Conservation (phyloP, 2,329 filamentous ascomycete species). For the Thermothelomyces thermophilus region DNA sequence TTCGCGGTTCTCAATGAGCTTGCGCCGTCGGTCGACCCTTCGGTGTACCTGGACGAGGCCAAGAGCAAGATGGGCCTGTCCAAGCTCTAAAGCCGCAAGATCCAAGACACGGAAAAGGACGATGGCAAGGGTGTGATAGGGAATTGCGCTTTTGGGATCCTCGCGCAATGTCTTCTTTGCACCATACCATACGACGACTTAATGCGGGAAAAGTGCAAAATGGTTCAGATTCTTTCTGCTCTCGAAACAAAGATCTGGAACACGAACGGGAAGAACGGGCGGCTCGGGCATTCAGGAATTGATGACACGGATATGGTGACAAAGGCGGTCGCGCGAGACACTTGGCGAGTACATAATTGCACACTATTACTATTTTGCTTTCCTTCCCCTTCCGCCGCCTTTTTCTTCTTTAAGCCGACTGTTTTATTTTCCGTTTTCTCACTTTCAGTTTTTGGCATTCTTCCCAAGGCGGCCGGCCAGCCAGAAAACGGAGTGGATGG, state of each 20-base stretch:
- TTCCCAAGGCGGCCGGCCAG: neutral
- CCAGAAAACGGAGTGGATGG: neutral
- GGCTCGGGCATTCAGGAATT: neutral
- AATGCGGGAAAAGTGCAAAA: constrained; percentile 2
- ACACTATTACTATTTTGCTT: neutral
- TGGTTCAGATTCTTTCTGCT: neutral
- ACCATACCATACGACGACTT: constrained; percentile 9
- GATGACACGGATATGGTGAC: constrained; percentile 3
- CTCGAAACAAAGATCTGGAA: neutral
- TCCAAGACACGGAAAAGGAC: constrained; percentile 1
- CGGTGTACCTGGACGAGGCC: constrained; percentile 42
- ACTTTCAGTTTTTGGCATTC: neutral
- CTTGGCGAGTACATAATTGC: constrained; percentile 16
- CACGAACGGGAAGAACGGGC: neutral
- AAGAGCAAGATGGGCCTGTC: constrained; percentile 44
- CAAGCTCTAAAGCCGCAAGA: constrained; percentile 5
- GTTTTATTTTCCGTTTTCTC: neutral
- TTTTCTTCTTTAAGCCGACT: neutral
- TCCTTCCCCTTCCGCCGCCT: neutral
- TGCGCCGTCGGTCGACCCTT: constrained; percentile 53
- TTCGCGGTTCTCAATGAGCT: constrained; percentile 65
- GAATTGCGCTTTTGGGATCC: constrained; percentile 7
- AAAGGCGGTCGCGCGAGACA: neutral
- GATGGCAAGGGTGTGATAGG: neutral
- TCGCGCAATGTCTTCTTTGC: constrained; percentile 6